These are phyloP conservation scores for Ustilago cynodontis DNA, from an alignment of 1,284 basidiomycete genomes.

Conservation along the genomic window DNA sequence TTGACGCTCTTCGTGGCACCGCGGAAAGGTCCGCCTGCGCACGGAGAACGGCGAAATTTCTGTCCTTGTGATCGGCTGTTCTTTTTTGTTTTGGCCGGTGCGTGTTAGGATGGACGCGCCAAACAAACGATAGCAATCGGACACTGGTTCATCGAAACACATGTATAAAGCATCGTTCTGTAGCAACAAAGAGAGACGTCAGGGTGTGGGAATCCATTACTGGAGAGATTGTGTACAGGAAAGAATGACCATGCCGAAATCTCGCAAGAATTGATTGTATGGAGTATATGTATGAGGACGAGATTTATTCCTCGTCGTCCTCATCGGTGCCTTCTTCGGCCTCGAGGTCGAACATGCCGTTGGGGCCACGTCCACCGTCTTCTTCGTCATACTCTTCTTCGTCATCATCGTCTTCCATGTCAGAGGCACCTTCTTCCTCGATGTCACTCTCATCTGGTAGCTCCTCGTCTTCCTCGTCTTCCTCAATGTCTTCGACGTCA, in stretches of 20 bases:
- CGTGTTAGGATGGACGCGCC: neutral
- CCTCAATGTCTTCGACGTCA: conserved; percentile 22
- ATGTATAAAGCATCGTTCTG: no score
- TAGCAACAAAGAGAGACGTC: no score
- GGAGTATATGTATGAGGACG: no score
- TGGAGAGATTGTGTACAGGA: neutral
- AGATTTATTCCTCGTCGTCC: conserved; percentile 38
- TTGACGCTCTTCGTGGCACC: neutral
- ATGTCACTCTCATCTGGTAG: conserved; percentile 53
- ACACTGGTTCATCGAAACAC: no score
- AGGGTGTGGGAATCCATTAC: neutral
- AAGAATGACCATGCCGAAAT: conserved; percentile 2
- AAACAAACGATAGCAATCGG: no score
- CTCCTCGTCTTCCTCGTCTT: conserved; percentile 43
- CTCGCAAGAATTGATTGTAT: neutral
- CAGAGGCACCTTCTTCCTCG: conserved; percentile 46
- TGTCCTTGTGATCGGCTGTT: conserved; percentile 7
- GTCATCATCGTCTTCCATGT: conserved; percentile 52
- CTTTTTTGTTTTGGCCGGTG: neutral
- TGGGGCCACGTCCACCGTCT: conserved; percentile 37
- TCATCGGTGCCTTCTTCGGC: conserved; percentile 53
- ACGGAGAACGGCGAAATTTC: conserved; percentile 14
- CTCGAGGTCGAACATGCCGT: conserved; percentile 54
- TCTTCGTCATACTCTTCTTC: conserved; percentile 56
- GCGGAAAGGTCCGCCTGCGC: conserved; percentile 19